Evolutionary conservation across 148 eudicot genomes (phyloP), one percentile per base, ranked within the genome.

Genomic region (Pharnaceum exiguum): DNA sequence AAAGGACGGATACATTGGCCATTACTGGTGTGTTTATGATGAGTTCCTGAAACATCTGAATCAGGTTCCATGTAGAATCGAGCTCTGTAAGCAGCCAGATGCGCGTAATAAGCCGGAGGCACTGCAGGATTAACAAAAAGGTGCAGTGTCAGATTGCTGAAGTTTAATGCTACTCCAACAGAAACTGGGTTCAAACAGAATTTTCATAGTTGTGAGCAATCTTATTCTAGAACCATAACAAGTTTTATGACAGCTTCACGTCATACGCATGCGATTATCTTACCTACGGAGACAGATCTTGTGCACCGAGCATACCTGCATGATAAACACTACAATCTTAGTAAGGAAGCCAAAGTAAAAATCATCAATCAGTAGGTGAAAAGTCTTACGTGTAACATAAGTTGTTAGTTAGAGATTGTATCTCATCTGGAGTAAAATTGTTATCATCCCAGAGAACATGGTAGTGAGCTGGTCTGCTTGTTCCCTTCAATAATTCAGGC

Each of bases 371-470:
- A 33, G 8, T n/a, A 24, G 21, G 25, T 17, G 5, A 19, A 46
- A 2, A 17, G 39, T 46, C 80, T 67, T 81, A 84, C 87, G 95
- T 87, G 61, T 87, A 87, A 37, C 90, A 87, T 26, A 87, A 79
- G 73, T 87, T 87, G 62, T 87, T 87, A 12, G 95, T 87, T 44
- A 87, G 60, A 32, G 95, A 81, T 43, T 87, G 95, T 55, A 87
- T 83, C 74, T 77, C 90, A 46, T 87, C 95, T 0, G 95, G 90
- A 5, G 78, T 31, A 43, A 87, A 87, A 15, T 87, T 81, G 66
- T 87, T 84, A 23, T 87, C 95, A 24, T 87, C 95, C 87, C 90
- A 84, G 10, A 87, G 82, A 48, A 87, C 95, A 77, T 87, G 83
- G 50, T 87, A 87, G 66, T 87, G 95, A 50, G 95, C 95, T 12